Percentiles rank a stretch among this genome's conserved stretches.
These are phyloP conservation scores for Bipolaris sorokiniana DNA, from an alignment of 2,329 filamentous ascomycete species.

Conservation along the genomic window DNA sequence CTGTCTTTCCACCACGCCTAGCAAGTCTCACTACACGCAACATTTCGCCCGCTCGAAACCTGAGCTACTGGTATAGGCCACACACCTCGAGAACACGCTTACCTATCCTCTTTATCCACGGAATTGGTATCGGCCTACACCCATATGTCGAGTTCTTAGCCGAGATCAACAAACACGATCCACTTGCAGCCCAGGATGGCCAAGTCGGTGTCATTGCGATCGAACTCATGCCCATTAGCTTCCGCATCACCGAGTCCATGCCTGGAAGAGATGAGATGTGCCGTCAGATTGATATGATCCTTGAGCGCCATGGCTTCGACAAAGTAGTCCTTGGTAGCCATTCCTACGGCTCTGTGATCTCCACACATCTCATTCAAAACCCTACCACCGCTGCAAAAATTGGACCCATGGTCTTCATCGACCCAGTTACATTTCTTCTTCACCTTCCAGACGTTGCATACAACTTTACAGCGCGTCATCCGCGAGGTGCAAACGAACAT, in stretches of 20 bases:
- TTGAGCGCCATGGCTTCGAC: conserved; percentile 64
- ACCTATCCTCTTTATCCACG: conserved; percentile 72
- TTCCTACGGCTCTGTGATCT: conserved; percentile 67
- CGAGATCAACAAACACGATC: conserved; percentile 54
- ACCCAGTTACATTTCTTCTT: conserved; percentile 71
- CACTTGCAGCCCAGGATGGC: conserved; percentile 43
- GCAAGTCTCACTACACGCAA: conserved; percentile 56
- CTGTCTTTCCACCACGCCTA: conserved; percentile 65
- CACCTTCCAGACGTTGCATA: conserved; percentile 74
- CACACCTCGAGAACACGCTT: conserved; percentile 64
- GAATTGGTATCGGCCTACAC: conserved; percentile 71
- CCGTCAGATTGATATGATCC: conserved; percentile 61
- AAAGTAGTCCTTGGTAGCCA: conserved; percentile 67
- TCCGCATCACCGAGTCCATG: conserved; percentile 64
- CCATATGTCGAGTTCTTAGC: conserved; percentile 65
- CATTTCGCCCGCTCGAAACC: conserved; percentile 56
- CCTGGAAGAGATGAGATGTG: conserved; percentile 61
- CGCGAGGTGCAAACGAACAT: conserved; percentile 66
- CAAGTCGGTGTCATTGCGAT: conserved; percentile 68
- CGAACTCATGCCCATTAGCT: conserved; percentile 70
- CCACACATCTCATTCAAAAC: conserved; percentile 65
- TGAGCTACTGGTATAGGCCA: conserved; percentile 71
- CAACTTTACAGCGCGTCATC: conserved; percentile 62
- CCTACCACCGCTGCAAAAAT: conserved; percentile 54
- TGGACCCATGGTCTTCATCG: conserved; percentile 59